Conservation (phyloP, 257 asterid genomes). For the Scutellaria galericulata region DNA sequence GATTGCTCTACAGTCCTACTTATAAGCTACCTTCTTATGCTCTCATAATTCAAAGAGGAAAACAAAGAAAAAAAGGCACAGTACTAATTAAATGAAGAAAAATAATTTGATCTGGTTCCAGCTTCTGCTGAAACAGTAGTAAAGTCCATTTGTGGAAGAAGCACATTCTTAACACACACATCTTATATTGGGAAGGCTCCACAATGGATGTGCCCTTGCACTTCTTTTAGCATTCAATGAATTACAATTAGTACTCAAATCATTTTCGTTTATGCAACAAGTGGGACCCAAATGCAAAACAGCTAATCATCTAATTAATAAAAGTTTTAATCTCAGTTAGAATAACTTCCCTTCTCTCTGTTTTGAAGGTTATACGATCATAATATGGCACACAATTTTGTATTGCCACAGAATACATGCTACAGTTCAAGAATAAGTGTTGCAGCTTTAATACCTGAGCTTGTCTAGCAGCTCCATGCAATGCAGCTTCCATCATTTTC, state of each 20-base stretch:
- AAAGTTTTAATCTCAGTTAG: background rate
- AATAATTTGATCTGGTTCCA: conserved; percentile 1
- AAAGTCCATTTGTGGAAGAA: conserved; percentile 1
- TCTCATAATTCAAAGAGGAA: conserved; percentile 28
- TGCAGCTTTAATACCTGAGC: conserved; percentile 68
- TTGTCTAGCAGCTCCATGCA: conserved; percentile 98
- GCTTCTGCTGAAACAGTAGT: conserved; percentile 23
- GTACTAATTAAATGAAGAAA: conserved; percentile 1
- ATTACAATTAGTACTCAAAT: background rate
- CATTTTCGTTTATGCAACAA: conserved; percentile 7
- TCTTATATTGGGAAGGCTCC: background rate
- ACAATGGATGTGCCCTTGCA: background rate
- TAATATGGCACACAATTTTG: conserved; percentile 13
- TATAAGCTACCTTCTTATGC: conserved; percentile 11
- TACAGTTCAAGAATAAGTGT: conserved; percentile 14
- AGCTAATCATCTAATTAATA: conserved; percentile 22
- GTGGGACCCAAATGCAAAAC: background rate
- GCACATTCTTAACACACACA: conserved; percentile 22
- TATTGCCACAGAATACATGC: conserved; percentile 20
- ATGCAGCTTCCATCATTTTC: conserved; percentile 93
- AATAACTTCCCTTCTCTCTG: background rate
- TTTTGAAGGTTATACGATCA: conserved; percentile 14
- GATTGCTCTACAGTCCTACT: background rate
- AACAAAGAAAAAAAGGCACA: background rate
- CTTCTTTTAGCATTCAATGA: conserved; percentile 4